Percentiles rank a stretch among this genome's conserved stretches.
Conservation (phyloP, 139 green algal genomes). For the Coelastrella sp. region DNA sequence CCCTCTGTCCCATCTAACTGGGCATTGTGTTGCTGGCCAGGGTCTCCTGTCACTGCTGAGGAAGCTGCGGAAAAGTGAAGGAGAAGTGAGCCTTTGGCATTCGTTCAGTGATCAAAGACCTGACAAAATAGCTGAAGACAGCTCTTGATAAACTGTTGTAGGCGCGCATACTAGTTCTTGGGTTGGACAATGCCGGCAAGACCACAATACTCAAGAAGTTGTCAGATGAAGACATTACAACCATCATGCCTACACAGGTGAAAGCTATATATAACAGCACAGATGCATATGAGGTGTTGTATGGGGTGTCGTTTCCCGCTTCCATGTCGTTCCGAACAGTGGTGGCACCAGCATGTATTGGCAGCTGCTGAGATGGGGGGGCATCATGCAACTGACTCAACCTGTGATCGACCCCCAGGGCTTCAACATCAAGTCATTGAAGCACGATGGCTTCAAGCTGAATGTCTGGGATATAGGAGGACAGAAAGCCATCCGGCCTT, state of each 20-base stretch:
- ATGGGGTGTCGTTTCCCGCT: too few species aligned
- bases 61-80: slow-evolving; percentile 71
- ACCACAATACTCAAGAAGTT: slow-evolving; percentile 87
- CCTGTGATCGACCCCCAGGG: slow-evolving; percentile 56
- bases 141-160: slow-evolving; percentile 45
- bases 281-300: not conserved
- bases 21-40: slow-evolving; percentile 37
- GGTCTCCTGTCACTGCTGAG: slow-evolving; percentile 72
- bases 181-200: slow-evolving; percentile 88
- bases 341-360: not conserved
- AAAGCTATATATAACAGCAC: too few species aligned
- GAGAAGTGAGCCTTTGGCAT: slow-evolving; percentile 60
- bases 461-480: slow-evolving; percentile 92
- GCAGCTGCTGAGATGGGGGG: not conserved
- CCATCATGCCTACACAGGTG: slow-evolving; percentile 83
- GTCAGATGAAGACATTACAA: slow-evolving; percentile 85
- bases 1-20: not conserved
- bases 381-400: too few species aligned
- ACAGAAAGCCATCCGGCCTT: slow-evolving; percentile 85
- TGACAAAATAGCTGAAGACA: not conserved
- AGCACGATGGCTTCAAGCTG: slow-evolving; percentile 86
- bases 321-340: not conserved
- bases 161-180: slow-evolving; percentile 84
- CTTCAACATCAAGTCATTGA: slow-evolving; percentile 90
- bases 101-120: too few species aligned